These are phyloP conservation scores for Myriosclerotinia scirpicola DNA, from an alignment of 2,329 filamentous ascomycete species.

Conservation along the genomic window DNA sequence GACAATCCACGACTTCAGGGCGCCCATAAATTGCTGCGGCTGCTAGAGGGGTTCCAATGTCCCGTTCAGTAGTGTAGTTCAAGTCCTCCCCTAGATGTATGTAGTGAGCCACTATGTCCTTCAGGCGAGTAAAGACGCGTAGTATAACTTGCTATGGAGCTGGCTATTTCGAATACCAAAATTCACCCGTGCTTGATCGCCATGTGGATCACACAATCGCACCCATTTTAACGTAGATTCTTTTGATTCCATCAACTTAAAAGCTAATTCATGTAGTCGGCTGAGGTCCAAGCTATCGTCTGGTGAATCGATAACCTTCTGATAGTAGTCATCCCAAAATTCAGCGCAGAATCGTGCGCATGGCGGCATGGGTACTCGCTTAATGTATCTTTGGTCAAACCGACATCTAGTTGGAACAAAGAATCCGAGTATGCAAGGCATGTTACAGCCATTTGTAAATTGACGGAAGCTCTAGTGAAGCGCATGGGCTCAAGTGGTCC, in stretches of 20 bases:
- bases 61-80: background rate
- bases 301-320: background rate
- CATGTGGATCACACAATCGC: background rate
- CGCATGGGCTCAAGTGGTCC: background rate
- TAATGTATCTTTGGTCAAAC: background rate
- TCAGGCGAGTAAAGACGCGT: background rate
- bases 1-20: background rate
- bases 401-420: background rate
- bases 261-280: background rate
- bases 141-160: conserved; percentile 5
- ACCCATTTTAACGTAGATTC: background rate
- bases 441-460: background rate
- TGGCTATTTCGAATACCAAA: background rate
- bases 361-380: background rate
- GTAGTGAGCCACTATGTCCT: background rate
- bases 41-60: background rate
- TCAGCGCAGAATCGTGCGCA: conserved; percentile 7
- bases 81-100: background rate
- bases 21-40: background rate
- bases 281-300: background rate
- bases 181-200: background rate
- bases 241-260: background rate
- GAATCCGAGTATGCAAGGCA: background rate
- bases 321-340: conserved; percentile 1
- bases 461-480: background rate